phyloP scores from a whole-genome alignment of 2,329 filamentous ascomycete species.

The Colletotrichum truncatum region DNA sequence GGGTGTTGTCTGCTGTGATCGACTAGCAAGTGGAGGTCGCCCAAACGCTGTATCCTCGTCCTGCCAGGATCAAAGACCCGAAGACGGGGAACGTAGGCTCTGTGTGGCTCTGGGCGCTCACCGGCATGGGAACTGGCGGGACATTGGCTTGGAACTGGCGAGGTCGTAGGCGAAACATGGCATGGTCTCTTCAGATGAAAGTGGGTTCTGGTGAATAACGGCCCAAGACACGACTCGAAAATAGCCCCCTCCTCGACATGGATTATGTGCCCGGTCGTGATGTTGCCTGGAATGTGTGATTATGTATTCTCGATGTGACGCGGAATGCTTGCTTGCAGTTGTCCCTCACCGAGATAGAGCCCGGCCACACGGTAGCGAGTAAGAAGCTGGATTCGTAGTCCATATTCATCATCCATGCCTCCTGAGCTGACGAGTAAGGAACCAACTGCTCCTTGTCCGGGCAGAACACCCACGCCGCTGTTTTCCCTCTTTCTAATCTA shows the following conservation, averaged over 20 bases:
- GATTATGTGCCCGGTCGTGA: not conserved
- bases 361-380: constrained; percentile 26
- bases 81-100: constrained; percentile 10
- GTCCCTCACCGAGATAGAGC: constrained; percentile 35
- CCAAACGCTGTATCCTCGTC: not conserved
- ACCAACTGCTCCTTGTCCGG: not conserved
- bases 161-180: not conserved
- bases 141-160: constrained; percentile 1
- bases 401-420: constrained; percentile 1
- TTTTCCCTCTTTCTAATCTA: constrained; percentile 9
- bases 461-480: not conserved
- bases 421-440: not conserved
- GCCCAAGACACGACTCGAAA: not conserved
- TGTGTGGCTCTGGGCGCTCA: not conserved
- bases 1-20: not conserved
- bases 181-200: constrained; percentile 4
- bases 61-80: not conserved
- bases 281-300: not conserved
- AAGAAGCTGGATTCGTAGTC: constrained; percentile 35
- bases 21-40: not conserved
- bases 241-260: not conserved
- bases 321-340: constrained; percentile 29
- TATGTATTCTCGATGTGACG: constrained; percentile 22
- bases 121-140: constrained; percentile 10
- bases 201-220: constrained; percentile 10